Evolutionary conservation across 2,329 filamentous ascomycete species (phyloP).

Genomic region (Alternaria ventricosa): DNA sequence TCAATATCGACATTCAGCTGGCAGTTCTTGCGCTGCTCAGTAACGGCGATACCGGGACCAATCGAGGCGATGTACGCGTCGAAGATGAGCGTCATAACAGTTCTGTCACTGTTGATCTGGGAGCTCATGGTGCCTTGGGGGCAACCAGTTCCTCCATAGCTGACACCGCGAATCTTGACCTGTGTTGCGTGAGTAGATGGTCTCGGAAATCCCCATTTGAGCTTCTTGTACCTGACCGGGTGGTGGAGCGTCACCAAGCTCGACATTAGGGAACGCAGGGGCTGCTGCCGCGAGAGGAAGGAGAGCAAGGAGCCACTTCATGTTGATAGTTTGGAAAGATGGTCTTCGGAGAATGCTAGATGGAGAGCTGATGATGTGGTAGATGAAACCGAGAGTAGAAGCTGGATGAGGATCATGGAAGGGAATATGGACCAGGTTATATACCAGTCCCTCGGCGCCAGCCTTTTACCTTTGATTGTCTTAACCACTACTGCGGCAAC

Average conservation of each 20-base stretch:
- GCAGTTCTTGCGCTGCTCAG: slow-evolving; percentile 60
- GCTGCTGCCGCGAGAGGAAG: slow-evolving; percentile 41
- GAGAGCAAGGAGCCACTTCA: slow-evolving; percentile 49
- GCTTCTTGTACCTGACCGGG: slow-evolving; percentile 33
- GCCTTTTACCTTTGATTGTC: slow-evolving; percentile 8
- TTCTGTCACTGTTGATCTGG: slow-evolving; percentile 52
- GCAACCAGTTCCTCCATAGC: slow-evolving; percentile 58
- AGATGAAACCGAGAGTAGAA: slow-evolving; percentile 29
- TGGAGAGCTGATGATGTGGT: slow-evolving; percentile 24
- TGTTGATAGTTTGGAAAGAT: slow-evolving; percentile 32
- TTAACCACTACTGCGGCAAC: slow-evolving; percentile 17
- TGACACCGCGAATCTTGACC: slow-evolving; percentile 53
- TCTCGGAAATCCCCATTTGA: not conserved
- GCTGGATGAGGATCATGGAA: slow-evolving; percentile 41
- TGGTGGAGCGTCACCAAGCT: slow-evolving; percentile 38
- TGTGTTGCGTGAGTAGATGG: slow-evolving; percentile 24
- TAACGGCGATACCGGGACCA: slow-evolving; percentile 52
- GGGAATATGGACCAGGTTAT: slow-evolving; percentile 37
- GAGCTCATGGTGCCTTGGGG: slow-evolving; percentile 53
- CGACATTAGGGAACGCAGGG: slow-evolving; percentile 24
- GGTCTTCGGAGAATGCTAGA: slow-evolving; percentile 17
- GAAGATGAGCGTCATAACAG: slow-evolving; percentile 61
- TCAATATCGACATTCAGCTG: slow-evolving; percentile 60
- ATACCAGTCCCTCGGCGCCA: slow-evolving; percentile 36
- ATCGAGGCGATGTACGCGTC: slow-evolving; percentile 60